Base-by-base conservation (phyloP, 805 yeast species). In the Ogataea pilisensis region DNA sequence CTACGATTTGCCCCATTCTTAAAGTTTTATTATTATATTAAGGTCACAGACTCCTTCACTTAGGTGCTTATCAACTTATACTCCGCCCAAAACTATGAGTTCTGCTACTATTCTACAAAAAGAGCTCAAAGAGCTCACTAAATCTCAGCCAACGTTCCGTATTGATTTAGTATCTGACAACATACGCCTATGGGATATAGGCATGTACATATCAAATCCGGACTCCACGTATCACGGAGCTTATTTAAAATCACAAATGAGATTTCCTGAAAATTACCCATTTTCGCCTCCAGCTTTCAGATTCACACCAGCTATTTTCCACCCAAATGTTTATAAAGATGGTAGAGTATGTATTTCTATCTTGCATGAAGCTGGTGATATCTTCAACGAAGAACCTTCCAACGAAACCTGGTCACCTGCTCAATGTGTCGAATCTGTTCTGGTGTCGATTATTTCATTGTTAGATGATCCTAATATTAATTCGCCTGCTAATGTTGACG, bases 331-430 rank as follows among this genome's bases (percentile, higher is more conserved):
- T 41, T 91, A 91, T 66, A 76, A 87, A 37, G 95, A 90, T 57
- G 99, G 99, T 3, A 87, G 87, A 19, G 99, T 93, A 3, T 93
- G 99, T 63, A 93, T 93, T 37, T 87, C 96, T 13, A 93, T 93
- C 37, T 70, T 93, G 49, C 99, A 93, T 60, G 80, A 96, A 1
- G 96, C 98, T 1, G 99, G 99, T 9, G 95, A 90, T 63, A 98
- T 99, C 17, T 78, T 89, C 61, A 89, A 84, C 73, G 93, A 93
- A 65, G 99, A 93, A 63, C 66, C 86, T 24, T 95, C 98, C 0
- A 95, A 90, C 53, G 99, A 93, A 65, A 71, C 99, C 50, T 93
- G 99, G 99, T 85, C 95, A 6, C 99, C 99, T 0, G 90, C 93
- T 24, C 99, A 93, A 62, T 85, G 95, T 58, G 90, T 93, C n/a